Evolutionary conservation across 257 asterid genomes (phyloP).

Genomic region (Oldenlandia corymbosa): DNA sequence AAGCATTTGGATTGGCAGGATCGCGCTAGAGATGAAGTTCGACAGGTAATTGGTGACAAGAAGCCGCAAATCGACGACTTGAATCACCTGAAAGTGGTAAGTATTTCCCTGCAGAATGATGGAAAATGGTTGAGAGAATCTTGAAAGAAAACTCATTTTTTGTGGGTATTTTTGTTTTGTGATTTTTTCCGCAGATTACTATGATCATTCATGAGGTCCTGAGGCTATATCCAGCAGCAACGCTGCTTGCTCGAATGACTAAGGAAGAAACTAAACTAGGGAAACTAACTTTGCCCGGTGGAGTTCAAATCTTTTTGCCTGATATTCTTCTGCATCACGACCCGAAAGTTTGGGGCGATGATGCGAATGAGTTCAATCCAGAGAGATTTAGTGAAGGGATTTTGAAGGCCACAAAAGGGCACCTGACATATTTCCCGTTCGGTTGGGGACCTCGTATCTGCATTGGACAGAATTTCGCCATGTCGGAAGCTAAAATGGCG

Average conservation of each 20-base stretch:
- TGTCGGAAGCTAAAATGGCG: slow-evolving; percentile 26
- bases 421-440: slow-evolving; percentile 16
- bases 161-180: neutral
- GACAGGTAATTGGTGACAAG: neutral
- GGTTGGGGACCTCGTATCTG: slow-evolving; percentile 32
- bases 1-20: slow-evolving; percentile 25
- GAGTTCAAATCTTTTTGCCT: slow-evolving; percentile 19
- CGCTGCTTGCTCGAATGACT: slow-evolving; percentile 5
- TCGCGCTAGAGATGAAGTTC: slow-evolving; percentile 22
- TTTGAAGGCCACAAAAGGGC: slow-evolving; percentile 20
- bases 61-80: slow-evolving; percentile 11
- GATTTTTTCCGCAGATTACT: slow-evolving; percentile 11
- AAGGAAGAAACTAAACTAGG: slow-evolving; percentile 21
- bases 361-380: slow-evolving; percentile 25
- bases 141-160: too few species aligned
- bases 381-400: slow-evolving; percentile 26
- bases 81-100: slow-evolving; percentile 20
- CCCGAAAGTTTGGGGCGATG: slow-evolving; percentile 26
- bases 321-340: slow-evolving; percentile 20
- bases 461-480: slow-evolving; percentile 24
- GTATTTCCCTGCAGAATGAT: neutral
- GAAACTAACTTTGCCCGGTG: slow-evolving; percentile 16
- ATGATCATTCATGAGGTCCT: slow-evolving; percentile 29
- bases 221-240: slow-evolving; percentile 22
- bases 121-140: too few species aligned